Evolutionary conservation across 441 rosid genomes (phyloP), one percentile per base, ranked within the genome.

Genomic region (Melastoma candidum): DNA sequence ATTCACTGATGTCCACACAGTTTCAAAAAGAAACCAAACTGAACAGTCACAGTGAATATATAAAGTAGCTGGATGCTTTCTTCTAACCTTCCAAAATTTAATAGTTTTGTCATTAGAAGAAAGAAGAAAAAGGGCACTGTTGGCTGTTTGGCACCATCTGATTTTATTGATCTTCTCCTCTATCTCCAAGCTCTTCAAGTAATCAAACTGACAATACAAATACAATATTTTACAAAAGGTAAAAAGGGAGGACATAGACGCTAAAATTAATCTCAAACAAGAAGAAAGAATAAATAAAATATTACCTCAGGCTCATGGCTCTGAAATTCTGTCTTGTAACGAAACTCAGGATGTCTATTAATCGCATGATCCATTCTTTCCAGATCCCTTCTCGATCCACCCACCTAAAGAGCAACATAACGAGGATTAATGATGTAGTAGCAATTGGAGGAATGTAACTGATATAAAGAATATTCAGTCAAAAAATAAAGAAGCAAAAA

Each of bases 271-370:
- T 36, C 11, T 12, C 26, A 56, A 39, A 47, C 50, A 10, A 25
- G 51, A 52, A 41, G 17, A 60, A 5, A 47, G 7, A 22, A 24
- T 14, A 11, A 47, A 4, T 32, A 46, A 36, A 24, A 17, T 14
- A 17, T 53, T 52, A 60, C 64, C 64, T 60, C 64, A 52, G 64
- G 64, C 27, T 60, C 64, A 60, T 60, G 64, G 57, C 64, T 60
- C 56, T 60, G 64, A 52, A 60, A 60, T 12, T 60, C 64, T 46
- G 64, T 52, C 57, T 60, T 60, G 64, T 60, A 60, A 29, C 64
- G 64, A 53, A 52, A 60, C 50, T 60, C 64, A 2, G 64, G 64
- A 52, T 60, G 64, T 52, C 64, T 60, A 36, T 57, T 46, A 3
- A 45, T 41, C 12, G 57, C 17, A 29, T 60, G 54, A 46, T 60